Percentiles rank a stretch among this genome's conserved stretches.
Evolutionary conservation across 495 filamentous ascomycete species (phyloP).

Genomic region (Penicillium crystallinum): DNA sequence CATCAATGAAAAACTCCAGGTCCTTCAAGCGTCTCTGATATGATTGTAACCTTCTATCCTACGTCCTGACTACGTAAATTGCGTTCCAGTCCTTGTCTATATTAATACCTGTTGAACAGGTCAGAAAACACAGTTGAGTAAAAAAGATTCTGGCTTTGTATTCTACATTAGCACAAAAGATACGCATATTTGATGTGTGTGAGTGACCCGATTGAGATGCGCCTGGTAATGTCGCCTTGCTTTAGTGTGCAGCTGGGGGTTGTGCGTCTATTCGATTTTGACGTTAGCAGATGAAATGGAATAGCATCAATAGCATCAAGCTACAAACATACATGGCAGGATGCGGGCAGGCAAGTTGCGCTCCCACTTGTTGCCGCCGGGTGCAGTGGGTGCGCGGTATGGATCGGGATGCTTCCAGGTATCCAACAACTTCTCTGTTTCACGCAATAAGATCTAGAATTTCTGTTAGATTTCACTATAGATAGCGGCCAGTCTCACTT

Average conservation of each 20-base stretch:
- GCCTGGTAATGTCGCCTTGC: not conserved
- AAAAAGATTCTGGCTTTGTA: not conserved
- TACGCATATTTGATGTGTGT: not conserved
- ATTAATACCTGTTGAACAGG: not conserved
- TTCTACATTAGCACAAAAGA: not conserved
- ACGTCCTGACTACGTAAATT: too few relatives aligned
- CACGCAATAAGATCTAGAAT: constrained; percentile 70
- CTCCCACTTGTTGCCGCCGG: constrained; percentile 96
- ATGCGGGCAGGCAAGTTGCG: constrained; percentile 78
- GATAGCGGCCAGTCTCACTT: constrained; percentile 8
- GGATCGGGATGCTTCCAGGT: constrained; percentile 98
- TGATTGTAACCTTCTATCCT: not conserved
- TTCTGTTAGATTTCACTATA: not conserved
- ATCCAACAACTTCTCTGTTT: constrained; percentile 82
- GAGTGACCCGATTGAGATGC: not conserved
- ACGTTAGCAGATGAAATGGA: not conserved
- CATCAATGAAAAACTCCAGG: constrained; percentile 30
- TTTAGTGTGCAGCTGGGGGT: constrained; percentile 11
- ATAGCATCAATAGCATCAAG: not conserved
- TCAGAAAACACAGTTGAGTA: too few relatives aligned
- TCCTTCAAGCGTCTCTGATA: constrained; percentile 11
- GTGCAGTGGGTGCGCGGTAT: constrained; percentile 80
- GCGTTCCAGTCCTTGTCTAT: not conserved
- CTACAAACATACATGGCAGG: constrained; percentile 64
- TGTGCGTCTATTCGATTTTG: constrained; percentile 9